Percentiles rank a stretch among this genome's conserved stretches.
Evolutionary conservation across 768 basidiomycete species (phyloP).

Genomic region (Suillus spraguei): DNA sequence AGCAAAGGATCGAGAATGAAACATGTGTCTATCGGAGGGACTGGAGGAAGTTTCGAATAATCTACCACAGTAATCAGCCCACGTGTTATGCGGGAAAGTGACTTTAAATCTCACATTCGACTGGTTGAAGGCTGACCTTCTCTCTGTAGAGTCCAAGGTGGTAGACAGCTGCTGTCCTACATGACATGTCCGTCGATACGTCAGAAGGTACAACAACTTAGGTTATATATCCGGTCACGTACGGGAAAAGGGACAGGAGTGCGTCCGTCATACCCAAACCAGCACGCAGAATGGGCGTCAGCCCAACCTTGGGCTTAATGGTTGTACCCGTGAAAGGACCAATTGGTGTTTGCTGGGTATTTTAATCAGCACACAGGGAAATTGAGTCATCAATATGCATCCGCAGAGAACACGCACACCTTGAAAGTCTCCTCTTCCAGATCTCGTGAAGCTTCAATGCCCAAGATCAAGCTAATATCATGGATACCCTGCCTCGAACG

Average conservation of each 20-base stretch:
- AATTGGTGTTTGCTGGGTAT: slow-evolving; percentile 71
- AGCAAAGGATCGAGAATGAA: slow-evolving; percentile 91
- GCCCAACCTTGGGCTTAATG: slow-evolving; percentile 78
- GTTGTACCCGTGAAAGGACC: slow-evolving; percentile 74
- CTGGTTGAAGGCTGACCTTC: slow-evolving; percentile 84
- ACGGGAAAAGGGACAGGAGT: slow-evolving; percentile 84
- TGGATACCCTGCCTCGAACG: slow-evolving; percentile 61
- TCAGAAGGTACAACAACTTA: slow-evolving; percentile 6
- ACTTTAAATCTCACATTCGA: slow-evolving; percentile 69
- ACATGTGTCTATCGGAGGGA: slow-evolving; percentile 78
- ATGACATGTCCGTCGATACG: slow-evolving; percentile 3
- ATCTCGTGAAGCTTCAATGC: slow-evolving; percentile 78
- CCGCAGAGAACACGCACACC: slow-evolving; percentile 50
- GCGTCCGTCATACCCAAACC: slow-evolving; percentile 94
- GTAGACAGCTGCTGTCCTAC: slow-evolving; percentile 79
- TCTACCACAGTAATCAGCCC: slow-evolving; percentile 46
- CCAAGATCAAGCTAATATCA: slow-evolving; percentile 75
- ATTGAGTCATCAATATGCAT: slow-evolving; percentile 10
- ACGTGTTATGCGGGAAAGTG: background rate
- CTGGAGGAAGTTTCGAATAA: slow-evolving; percentile 85
- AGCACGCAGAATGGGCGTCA: slow-evolving; percentile 91
- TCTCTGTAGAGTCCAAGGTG: slow-evolving; percentile 91
- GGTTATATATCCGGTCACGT: slow-evolving; percentile 34
- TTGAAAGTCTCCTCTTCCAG: slow-evolving; percentile 64
- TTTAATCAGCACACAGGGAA: slow-evolving; percentile 5